Base-by-base conservation (phyloP, 2,329 filamentous ascomycete genomes). In the Trichophyton equinum region DNA sequence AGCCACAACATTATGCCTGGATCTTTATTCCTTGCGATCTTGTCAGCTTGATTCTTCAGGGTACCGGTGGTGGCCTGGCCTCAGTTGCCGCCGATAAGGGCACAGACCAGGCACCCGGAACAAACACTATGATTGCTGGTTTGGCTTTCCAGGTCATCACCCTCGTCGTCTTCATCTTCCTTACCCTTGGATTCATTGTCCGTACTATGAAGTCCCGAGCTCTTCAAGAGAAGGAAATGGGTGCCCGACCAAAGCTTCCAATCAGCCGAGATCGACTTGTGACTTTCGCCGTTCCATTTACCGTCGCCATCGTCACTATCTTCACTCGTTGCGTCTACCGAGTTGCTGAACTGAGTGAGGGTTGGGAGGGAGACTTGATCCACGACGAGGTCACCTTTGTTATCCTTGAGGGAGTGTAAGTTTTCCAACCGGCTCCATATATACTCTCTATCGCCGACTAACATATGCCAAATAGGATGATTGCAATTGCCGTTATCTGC, bases 61-160 rank as follows among this genome's bases (percentile, higher is more conserved):
- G 71, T 40, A 66, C 69, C 4, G 76, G 76, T 46, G 76, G 75
- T 33, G 74, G 69, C n/a, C 63, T 74, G 56, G 71, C 72, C 20
- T 66, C 64, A 13, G 25, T 65, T 4, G 62, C 64, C 1, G 64
- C 63, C 36, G 60, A 63, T 47, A 63, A 60, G 59, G 65, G 74
- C 51, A 60, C 73, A 4, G 68, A 68, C 15, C 65, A 73, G 13
- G 64, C 72, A 0, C 65, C 67, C 0, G 85, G 83, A n/a, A 78
- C 81, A 64, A 75, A 86, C 68, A 80, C 86, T 72, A 85, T 84
- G 79, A 77, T 87, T n/a, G 82, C 82, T 3, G 85, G 85, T 36
- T 78, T 87, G 0, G 70, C 77, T 18, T 82, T 81, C 68, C 84
- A 87, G 67, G 84, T 86, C 49, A 71, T 78, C 62, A 83, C 81